phyloP scores from a whole-genome alignment of 345 rosid species.

The Brassica carinata region DNA sequence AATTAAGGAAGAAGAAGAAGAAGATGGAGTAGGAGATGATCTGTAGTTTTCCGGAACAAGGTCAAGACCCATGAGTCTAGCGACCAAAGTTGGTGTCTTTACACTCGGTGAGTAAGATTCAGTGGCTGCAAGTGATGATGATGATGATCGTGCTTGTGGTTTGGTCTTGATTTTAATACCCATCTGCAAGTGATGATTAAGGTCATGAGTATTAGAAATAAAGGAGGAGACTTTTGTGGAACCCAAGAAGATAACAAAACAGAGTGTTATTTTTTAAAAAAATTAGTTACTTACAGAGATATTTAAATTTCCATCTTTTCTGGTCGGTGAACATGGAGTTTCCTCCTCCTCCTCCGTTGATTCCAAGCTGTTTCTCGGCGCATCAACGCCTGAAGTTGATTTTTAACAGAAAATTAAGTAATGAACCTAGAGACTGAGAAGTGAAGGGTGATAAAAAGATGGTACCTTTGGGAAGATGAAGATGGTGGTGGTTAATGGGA shows the following conservation, averaged over 20 bases:
- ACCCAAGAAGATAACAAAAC: conserved; percentile 38
- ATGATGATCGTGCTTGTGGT: conserved; percentile 38
- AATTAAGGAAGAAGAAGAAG: conserved; percentile 30
- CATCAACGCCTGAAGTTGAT: conserved; percentile 56
- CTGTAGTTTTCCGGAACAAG: conserved; percentile 61
- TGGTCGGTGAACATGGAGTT: conserved; percentile 41
- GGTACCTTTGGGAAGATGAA: conserved; percentile 49
- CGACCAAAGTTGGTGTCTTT: conserved; percentile 83
- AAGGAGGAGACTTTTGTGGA: conserved; percentile 26
- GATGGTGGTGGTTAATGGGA: conserved; percentile 47
- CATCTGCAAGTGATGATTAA: conserved; percentile 48
- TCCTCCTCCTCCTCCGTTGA: conserved; percentile 46
- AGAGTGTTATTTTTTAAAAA: conserved; percentile 7
- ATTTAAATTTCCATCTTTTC: conserved; percentile 48
- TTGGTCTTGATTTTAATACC: conserved; percentile 74
- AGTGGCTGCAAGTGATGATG: conserved; percentile 25
- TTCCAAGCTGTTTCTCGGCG: conserved; percentile 88
- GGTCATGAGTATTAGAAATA: conserved; percentile 30
- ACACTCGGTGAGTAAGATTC: conserved; percentile 62
- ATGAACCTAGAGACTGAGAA: conserved; percentile 3
- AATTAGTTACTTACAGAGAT: conserved; percentile 52
- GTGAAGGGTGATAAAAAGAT: not conserved
- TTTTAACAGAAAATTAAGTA: not conserved
- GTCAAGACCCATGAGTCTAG: conserved; percentile 95
- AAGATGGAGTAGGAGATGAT: conserved; percentile 54